phyloP scores from a whole-genome alignment of 1,284 basidiomycete genomes.

The Coniophora puteana region DNA sequence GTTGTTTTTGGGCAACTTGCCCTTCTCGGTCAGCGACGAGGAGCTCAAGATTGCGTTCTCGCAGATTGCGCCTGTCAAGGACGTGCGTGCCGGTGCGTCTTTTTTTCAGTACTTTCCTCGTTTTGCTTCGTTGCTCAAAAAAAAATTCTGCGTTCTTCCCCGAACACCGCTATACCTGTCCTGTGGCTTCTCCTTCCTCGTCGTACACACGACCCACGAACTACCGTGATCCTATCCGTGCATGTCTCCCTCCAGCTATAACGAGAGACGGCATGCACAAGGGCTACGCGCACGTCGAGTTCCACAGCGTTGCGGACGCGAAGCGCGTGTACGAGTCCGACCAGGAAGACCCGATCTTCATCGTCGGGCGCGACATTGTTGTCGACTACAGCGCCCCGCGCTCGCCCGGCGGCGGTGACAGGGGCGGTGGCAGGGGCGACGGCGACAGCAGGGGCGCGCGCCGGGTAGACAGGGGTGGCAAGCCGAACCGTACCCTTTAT shows the following conservation, averaged over 20 bases:
- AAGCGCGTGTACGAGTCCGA: conserved; percentile 30
- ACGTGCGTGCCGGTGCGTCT: conserved; percentile 34
- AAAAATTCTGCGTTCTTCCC: conserved; percentile 6
- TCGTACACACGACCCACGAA: background rate
- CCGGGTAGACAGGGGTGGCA: background rate
- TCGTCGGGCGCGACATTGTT: conserved; percentile 39
- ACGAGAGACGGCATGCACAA: conserved; percentile 31
- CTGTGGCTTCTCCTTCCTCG: too few relatives aligned
- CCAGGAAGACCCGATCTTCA: conserved; percentile 36
- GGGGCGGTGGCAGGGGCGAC: too few relatives aligned
- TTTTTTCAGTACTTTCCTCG: too few relatives aligned
- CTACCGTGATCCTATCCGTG: background rate
- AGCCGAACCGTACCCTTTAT: conserved; percentile 37
- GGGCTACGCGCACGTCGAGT: conserved; percentile 45
- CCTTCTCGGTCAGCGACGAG: conserved; percentile 35
- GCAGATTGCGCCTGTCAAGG: conserved; percentile 31
- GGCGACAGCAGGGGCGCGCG: too few relatives aligned
- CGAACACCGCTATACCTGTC: background rate
- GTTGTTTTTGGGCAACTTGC: conserved; percentile 44
- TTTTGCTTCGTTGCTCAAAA: background rate
- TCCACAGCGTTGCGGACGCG: conserved; percentile 31
- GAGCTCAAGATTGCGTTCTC: conserved; percentile 34
- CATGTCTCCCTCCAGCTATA: conserved; percentile 22
- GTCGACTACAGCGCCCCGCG: conserved; percentile 32
- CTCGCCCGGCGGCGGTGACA: too few relatives aligned